Evolutionary conservation across 768 basidiomycete species (phyloP), one percentile per base, ranked within the genome.

Genomic region (Kwoniella botswanensis): DNA sequence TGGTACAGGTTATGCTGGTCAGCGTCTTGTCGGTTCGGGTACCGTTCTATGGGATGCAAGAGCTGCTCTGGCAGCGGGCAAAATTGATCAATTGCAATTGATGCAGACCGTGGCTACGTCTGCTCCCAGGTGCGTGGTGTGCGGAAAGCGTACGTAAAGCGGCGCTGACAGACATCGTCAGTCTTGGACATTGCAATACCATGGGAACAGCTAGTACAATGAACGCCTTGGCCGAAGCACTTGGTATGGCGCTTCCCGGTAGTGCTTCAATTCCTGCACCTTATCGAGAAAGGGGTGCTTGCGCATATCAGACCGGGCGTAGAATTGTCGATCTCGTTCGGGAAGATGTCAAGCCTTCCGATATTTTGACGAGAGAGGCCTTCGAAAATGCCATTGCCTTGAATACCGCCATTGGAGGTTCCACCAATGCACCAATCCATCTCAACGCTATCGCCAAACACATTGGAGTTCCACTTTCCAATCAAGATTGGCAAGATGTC

Each of bases 171-270:
- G 6, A 35, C 35, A 35, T 22, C 13, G 17, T 17, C 65, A 79
- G 77, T 63, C 63, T 72, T n/a, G 76, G 79, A 6, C 79, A 81
- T 70, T 83, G 82, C 65, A 82, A 82, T 62, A 82, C 80, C 44
- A 80, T 83, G 71, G 81, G 81, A 5, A 83, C 82, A 4, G 82
- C 82, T 3, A 74, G 72, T 12, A 83, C 82, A 11, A 83, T 83
- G 82, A 82, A 82, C 64, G 81, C 82, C 10, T 62, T 82, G 55
- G 76, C 80, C 43, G 82, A 83, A 71, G 81, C 81, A 0, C 71
- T 83, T 42, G 82, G 82, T 50, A 83, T 83, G 82, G 74, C 82
- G n/a, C 71, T 83, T 12, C 82, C 82, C 4, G 81, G 81, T 7
- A 71, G 68, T 18, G 68, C 82, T 10, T 80, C 78, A 52, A 83